Percentiles rank a stretch among this genome's conserved stretches.
These are phyloP conservation scores for Symbiodinium pilosum DNA, from an alignment of 73 alveolate genomes.

Conservation along the genomic window DNA sequence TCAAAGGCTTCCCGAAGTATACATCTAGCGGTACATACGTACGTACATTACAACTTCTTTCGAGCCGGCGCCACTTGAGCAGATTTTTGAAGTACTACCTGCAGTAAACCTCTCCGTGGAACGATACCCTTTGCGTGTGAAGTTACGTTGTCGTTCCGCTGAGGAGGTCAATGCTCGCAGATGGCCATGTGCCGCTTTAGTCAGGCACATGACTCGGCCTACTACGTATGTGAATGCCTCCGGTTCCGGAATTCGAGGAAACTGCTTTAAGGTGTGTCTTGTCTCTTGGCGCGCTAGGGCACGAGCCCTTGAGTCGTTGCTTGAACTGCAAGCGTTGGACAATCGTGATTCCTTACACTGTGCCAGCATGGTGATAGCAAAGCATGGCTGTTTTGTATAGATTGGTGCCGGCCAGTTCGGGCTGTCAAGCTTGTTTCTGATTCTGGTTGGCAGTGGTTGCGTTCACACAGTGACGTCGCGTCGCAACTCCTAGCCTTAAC, in stretches of 20 bases:
- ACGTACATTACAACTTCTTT: neutral
- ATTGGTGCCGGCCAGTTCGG: neutral
- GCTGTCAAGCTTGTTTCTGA: neutral
- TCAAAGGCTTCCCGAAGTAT: too few species aligned
- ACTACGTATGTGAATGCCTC: neutral
- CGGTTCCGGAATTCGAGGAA: neutral
- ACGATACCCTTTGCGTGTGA: neutral
- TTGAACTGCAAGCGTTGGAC: neutral
- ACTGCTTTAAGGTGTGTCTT: neutral
- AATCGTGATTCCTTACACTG: too few species aligned
- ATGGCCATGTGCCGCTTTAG: slow-evolving; percentile 22
- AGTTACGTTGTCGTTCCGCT: slow-evolving; percentile 3
- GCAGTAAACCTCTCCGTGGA: neutral
- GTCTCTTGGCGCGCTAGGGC: neutral
- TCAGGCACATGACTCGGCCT: neutral
- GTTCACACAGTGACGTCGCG: neutral
- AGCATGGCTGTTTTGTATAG: too few species aligned
- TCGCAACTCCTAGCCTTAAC: neutral
- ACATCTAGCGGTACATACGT: neutral
- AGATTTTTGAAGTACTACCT: slow-evolving; percentile 1
- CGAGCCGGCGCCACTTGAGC: neutral
- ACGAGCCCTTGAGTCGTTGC: neutral
- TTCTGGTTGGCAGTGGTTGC: slow-evolving; percentile 26
- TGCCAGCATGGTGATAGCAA: too few species aligned
- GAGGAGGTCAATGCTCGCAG: neutral